A percentile compares a stretch with the other conserved stretches of the same genome.
Conservation (phyloP, 805 yeast genomes). For the Blastobotrys terrestris region DNA sequence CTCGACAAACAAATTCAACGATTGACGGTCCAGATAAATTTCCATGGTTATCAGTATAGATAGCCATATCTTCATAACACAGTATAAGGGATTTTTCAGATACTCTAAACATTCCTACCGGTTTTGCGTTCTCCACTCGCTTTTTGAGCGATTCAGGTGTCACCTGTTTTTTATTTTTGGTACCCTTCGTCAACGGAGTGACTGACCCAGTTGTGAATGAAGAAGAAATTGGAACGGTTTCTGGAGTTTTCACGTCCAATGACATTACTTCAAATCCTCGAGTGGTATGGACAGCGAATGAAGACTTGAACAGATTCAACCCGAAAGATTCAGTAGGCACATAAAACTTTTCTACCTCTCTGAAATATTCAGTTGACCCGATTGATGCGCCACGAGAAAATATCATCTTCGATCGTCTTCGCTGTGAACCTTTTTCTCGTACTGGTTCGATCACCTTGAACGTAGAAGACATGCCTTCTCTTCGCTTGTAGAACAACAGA, state of each 20-base stretch:
- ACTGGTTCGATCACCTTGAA: conserved; percentile 61
- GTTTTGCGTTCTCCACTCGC: conserved; percentile 37
- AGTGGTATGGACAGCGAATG: conserved; percentile 60
- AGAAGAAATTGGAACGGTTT: conserved; percentile 47
- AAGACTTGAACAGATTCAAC: conserved; percentile 55
- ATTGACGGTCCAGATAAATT: conserved; percentile 34
- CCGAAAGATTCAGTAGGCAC: conserved; percentile 53
- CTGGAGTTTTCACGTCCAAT: conserved; percentile 49
- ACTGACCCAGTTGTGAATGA: conserved; percentile 12
- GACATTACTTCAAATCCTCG: conserved; percentile 63
- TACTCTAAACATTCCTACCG: conserved; percentile 62
- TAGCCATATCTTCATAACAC: conserved; percentile 65
- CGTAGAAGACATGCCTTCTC: conserved; percentile 42
- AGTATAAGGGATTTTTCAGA: conserved; percentile 47
- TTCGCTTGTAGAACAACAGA: conserved; percentile 51
- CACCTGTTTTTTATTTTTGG: conserved; percentile 36
- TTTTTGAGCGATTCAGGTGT: conserved; percentile 28
- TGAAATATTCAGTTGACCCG: conserved; percentile 36
- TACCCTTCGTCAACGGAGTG: conserved; percentile 18
- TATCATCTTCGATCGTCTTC: conserved; percentile 21
- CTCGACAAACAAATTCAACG: conserved; percentile 36
- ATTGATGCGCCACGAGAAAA: conserved; percentile 18
- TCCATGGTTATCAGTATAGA: conserved; percentile 52
- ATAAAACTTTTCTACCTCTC: conserved; percentile 42
- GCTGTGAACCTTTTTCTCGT: conserved; percentile 29